Evolutionary conservation across 1,284 basidiomycete genomes (phyloP), one percentile per base, ranked within the genome.

Genomic region (Inonotus hispidus): DNA sequence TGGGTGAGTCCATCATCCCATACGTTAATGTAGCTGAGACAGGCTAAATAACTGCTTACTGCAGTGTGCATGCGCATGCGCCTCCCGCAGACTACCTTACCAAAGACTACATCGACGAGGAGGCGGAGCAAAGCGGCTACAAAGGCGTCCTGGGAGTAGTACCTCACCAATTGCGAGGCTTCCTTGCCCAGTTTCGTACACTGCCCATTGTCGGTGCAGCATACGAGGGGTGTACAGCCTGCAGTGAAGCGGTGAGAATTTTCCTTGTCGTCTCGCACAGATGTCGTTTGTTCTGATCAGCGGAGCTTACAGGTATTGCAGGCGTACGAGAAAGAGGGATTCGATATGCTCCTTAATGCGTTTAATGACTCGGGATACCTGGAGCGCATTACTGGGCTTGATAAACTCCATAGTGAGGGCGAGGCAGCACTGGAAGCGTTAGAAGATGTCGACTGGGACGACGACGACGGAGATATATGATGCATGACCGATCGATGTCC

Each of bases 151-250:
- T 98, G 0, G 95, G 95, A 0, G 76, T 88, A 2, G 90, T 98
- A 0, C 96, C 96, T 1, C 97, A 99, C 71, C 96, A 98, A 71
- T 77, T 99, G 4, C 85, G 97, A 0, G 97, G 95, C 0, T 93
- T 87, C 76, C 78, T 99, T 8, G 84, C 87, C 3, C 87, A 92
- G 63, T 99, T 97, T 79, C 80, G 86, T 53, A 94, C 87, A 45
- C 76, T 96, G 66, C 83, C 86, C 35, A 86, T 99, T 58, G 85
- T 88, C 0, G 96, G 95, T 0, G 84, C 88, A 1, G 92, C 95
- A 0, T 99, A 92, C 71, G 83, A 90, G 60, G 79, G 82, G 52
- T 99, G 97, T 71, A 98, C 95, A 0, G 96, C 91, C 0, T 99
- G 96, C 72, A 91, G 89, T 61, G 83, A 89, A 64, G 81, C 79